Evolutionary conservation across 257 asterid species (phyloP).

Genomic region (Plantago elongata): DNA sequence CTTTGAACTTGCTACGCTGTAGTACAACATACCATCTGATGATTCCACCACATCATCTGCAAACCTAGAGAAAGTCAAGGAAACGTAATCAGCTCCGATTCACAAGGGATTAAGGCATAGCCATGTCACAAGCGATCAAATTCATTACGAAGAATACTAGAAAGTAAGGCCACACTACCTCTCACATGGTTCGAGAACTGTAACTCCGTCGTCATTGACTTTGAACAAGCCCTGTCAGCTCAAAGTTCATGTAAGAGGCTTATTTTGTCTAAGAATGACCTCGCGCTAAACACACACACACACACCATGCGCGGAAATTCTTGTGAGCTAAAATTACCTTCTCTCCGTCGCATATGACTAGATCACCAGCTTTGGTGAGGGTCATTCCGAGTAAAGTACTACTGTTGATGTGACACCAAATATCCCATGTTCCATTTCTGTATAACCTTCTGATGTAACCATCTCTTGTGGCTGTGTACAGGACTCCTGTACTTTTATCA

Average conservation of each 20-base stretch:
- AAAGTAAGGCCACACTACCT: not conserved
- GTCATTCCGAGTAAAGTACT: slow-evolving; percentile 38
- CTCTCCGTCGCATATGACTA: slow-evolving; percentile 46
- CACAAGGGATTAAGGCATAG: too few relatives aligned
- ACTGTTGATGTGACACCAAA: slow-evolving; percentile 35
- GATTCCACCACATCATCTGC: slow-evolving; percentile 67
- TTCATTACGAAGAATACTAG: not conserved
- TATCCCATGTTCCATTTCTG: slow-evolving; percentile 56
- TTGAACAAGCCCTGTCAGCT: slow-evolving; percentile 51
- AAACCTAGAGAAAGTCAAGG: slow-evolving; percentile 28
- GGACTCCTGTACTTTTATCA: slow-evolving; percentile 36
- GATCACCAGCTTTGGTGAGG: slow-evolving; percentile 38
- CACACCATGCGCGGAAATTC: too few relatives aligned
- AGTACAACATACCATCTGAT: slow-evolving; percentile 57
- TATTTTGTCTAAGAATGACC: not conserved
- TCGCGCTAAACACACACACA: too few relatives aligned
- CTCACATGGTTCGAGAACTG: slow-evolving; percentile 46
- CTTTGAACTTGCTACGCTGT: slow-evolving; percentile 59
- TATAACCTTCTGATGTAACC: slow-evolving; percentile 56
- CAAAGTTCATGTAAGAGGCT: not conserved
- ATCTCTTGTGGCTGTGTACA: slow-evolving; percentile 62
- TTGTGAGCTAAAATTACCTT: slow-evolving; percentile 25
- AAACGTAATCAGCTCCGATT: not conserved
- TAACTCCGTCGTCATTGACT: slow-evolving; percentile 53
- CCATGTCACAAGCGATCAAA: too few relatives aligned